phyloP scores from a whole-genome alignment of 331 rosid genomes.

The Stylosanthes scabra region DNA sequence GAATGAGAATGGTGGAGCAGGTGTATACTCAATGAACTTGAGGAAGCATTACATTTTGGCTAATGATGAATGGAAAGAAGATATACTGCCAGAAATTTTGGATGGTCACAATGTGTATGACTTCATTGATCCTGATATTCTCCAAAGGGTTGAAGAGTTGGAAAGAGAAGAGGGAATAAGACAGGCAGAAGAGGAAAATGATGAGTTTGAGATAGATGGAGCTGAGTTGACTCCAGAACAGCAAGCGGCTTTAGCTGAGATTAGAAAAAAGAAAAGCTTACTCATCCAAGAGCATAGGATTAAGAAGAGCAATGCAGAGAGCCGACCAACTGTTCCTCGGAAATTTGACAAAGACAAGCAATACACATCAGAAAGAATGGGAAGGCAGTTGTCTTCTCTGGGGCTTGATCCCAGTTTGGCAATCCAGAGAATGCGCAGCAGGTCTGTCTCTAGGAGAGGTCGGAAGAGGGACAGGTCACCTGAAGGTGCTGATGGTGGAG shows the following conservation, averaged over 20 bases:
- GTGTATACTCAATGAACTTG: conserved; percentile 85
- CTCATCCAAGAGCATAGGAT: conserved; percentile 81
- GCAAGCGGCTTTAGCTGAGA: conserved; percentile 62
- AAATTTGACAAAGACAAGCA: conserved; percentile 71
- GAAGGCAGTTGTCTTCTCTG: conserved; percentile 77
- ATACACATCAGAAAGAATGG: conserved; percentile 82
- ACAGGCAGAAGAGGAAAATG: conserved; percentile 51
- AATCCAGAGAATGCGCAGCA: conserved; percentile 73
- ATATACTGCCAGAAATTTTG: conserved; percentile 78
- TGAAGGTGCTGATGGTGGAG: conserved; percentile 46
- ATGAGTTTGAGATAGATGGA: conserved; percentile 76
- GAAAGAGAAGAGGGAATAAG: conserved; percentile 78
- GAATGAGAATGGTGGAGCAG: conserved; percentile 92
- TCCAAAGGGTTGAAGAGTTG: conserved; percentile 78
- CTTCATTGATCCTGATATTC: conserved; percentile 80
- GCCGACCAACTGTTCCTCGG: conserved; percentile 79
- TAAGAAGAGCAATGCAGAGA: conserved; percentile 91
- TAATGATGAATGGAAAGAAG: conserved; percentile 87
- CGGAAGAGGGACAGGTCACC: conserved; percentile 82
- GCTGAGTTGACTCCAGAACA: conserved; percentile 68
- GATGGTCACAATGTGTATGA: conserved; percentile 94
- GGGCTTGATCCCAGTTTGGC: conserved; percentile 86
- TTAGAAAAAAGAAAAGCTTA: conserved; percentile 73
- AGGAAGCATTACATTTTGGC: conserved; percentile 77
- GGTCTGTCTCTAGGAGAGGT: conserved; percentile 62